Evolutionary conservation across 1,284 basidiomycete genomes (phyloP).

Genomic region (Ceratobasidium sp.): DNA sequence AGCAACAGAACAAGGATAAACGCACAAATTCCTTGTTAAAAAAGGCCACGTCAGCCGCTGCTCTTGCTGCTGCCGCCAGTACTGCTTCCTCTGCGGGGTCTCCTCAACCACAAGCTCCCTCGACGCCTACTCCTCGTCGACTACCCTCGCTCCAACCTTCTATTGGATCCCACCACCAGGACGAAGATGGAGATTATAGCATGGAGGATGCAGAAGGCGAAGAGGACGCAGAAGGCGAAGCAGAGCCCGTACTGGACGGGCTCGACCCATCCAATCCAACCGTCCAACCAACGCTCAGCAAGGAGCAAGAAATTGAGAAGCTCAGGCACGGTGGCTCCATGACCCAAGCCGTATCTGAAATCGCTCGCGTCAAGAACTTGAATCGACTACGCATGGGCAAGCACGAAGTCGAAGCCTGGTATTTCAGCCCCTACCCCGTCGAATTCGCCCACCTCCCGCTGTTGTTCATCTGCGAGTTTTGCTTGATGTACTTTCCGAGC

Average conservation of each 20-base stretch:
- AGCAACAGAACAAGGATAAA: constrained; percentile 50
- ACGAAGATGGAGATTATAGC: constrained; percentile 54
- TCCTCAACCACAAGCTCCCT: constrained; percentile 28
- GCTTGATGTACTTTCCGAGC: constrained; percentile 88
- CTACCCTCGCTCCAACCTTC: constrained; percentile 35
- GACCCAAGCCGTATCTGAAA: constrained; percentile 98
- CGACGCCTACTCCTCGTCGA: constrained; percentile 30
- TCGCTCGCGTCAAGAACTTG: constrained; percentile 97
- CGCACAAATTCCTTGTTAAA: constrained; percentile 48
- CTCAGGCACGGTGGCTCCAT: constrained; percentile 96
- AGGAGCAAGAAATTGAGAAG: constrained; percentile 99
- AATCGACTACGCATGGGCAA: constrained; percentile 96
- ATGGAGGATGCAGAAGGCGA: constrained; percentile 44
- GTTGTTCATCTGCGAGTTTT: constrained; percentile 99
- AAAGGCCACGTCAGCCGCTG: constrained; percentile 46
- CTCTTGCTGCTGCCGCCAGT: constrained; percentile 39
- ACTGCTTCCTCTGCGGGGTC: constrained; percentile 19
- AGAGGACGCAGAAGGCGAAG: constrained; percentile 52
- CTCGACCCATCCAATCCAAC: constrained; percentile 53
- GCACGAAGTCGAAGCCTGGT: constrained; percentile 98
- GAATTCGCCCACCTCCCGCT: constrained; percentile 96
- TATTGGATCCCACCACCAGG: constrained; percentile 45
- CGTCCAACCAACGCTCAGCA: constrained; percentile 58
- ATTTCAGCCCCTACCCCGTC: constrained; percentile 98
- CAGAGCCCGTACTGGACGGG: constrained; percentile 49